Percentiles rank a stretch among this genome's conserved stretches.
These are phyloP conservation scores for Talaromyces sp. DNA, from an alignment of 2,329 filamentous ascomycete genomes.

Conservation along the genomic window DNA sequence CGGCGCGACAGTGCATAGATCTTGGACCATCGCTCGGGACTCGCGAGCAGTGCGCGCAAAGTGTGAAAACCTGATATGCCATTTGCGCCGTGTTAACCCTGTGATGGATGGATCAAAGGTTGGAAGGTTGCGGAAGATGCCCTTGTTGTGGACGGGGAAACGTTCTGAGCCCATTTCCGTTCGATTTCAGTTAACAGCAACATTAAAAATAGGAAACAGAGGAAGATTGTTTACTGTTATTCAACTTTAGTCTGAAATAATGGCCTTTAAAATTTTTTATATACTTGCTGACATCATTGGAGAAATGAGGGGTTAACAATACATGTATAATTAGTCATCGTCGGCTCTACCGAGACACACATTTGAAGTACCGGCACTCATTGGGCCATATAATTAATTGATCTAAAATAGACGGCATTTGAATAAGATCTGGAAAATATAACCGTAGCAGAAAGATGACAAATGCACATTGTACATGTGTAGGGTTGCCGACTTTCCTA, in stretches of 20 bases:
- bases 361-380: not conserved
- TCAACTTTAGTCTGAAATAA: too few species aligned
- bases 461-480: not conserved
- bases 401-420: not conserved
- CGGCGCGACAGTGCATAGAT: conserved; percentile 46
- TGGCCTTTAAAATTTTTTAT: too few species aligned
- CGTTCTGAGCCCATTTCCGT: conserved; percentile 17
- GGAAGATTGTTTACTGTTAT: too few species aligned
- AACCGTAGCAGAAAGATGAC: not conserved
- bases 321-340: not conserved
- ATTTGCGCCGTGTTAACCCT: conserved; percentile 46
- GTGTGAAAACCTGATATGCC: conserved; percentile 50
- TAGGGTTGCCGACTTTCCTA: not conserved
- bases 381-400: not conserved
- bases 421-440: not conserved
- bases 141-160: conserved; percentile 20
- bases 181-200: not conserved
- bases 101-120: conserved; percentile 38
- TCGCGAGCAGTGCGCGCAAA: conserved; percentile 43
- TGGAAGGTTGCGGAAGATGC: conserved; percentile 47
- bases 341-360: not conserved
- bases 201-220: not conserved
- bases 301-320: not conserved
- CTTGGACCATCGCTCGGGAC: conserved; percentile 46
- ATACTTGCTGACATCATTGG: not conserved